phyloP scores from a whole-genome alignment of 1,284 basidiomycete genomes.

The Schizophyllum commune region DNA sequence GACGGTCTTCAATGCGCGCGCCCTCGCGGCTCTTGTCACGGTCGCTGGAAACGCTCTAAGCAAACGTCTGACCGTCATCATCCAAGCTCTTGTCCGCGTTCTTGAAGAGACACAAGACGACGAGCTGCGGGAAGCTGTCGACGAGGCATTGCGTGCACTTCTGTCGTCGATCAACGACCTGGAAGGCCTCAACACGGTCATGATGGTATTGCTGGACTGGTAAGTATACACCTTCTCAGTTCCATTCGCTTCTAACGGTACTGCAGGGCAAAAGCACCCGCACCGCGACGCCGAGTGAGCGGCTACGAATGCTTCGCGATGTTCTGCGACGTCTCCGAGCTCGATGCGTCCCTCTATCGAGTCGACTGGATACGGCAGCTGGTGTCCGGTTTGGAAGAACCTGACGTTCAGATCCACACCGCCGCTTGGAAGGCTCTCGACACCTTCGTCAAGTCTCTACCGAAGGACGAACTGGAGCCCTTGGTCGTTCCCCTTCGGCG shows the following conservation, averaged over 20 bases:
- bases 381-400: conserved; percentile 80
- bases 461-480: conserved; percentile 89
- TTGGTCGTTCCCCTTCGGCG: conserved; percentile 85
- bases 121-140: conserved; percentile 66
- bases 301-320: conserved; percentile 72
- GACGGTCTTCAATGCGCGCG: conserved; percentile 93
- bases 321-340: conserved; percentile 76
- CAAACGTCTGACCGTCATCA: conserved; percentile 69
- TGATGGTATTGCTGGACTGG: conserved; percentile 89
- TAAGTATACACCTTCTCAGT: conserved; percentile 26
- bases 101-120: conserved; percentile 61
- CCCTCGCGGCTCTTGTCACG: conserved; percentile 83
- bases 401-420: conserved; percentile 65
- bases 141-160: conserved; percentile 68
- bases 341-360: conserved; percentile 80
- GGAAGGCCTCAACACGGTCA: conserved; percentile 83
- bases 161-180: conserved; percentile 73
- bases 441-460: conserved; percentile 82
- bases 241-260: conserved; percentile 6
- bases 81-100: conserved; percentile 70
- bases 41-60: conserved; percentile 91
- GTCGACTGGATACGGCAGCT: conserved; percentile 96
- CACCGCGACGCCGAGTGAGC: conserved; percentile 65
- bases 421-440: conserved; percentile 85
- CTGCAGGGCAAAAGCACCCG: conserved; percentile 70